A percentile compares a stretch with the other conserved stretches of the same genome.
These are phyloP conservation scores for Fraxinus baroniana DNA, from an alignment of 305 asterid species.

Conservation along the genomic window DNA sequence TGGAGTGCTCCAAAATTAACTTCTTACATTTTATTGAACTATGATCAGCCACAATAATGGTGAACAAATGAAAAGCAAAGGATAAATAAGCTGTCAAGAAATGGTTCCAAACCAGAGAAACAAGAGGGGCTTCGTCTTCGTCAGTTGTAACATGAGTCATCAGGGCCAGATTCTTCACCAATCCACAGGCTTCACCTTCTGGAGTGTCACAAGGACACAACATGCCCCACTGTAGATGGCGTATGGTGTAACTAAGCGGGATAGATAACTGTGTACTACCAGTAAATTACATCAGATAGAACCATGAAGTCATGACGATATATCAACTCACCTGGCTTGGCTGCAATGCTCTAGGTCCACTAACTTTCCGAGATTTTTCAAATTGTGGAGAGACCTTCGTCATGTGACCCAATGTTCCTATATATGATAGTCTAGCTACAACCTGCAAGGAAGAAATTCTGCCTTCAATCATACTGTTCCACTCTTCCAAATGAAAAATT, in stretches of 20 bases:
- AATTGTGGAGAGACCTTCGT: slow-evolving; percentile 89
- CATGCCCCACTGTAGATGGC: slow-evolving; percentile 88
- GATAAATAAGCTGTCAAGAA: slow-evolving; percentile 14
- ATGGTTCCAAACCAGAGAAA: slow-evolving; percentile 62
- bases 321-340: slow-evolving; percentile 79
- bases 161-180: slow-evolving; percentile 94
- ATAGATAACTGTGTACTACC: slow-evolving; percentile 8
- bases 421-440: slow-evolving; percentile 76
- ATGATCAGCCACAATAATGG: background rate
- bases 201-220: slow-evolving; percentile 99
- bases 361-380: slow-evolving; percentile 95
- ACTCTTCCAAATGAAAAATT: background rate
- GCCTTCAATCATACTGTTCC: background rate
- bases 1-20: background rate
- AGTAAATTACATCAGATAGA: background rate
- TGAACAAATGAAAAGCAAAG: background rate
- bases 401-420: slow-evolving; percentile 81
- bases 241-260: slow-evolving; percentile 20
- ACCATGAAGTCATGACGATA: background rate
- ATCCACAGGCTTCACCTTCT: slow-evolving; percentile 97
- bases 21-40: background rate
- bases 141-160: slow-evolving; percentile 99
- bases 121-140: slow-evolving; percentile 81
- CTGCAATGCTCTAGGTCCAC: slow-evolving; percentile 98
- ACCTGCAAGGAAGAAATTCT: slow-evolving; percentile 41